phyloP scores from a whole-genome alignment of 768 basidiomycete genomes.

The Trametopsis cervina region DNA sequence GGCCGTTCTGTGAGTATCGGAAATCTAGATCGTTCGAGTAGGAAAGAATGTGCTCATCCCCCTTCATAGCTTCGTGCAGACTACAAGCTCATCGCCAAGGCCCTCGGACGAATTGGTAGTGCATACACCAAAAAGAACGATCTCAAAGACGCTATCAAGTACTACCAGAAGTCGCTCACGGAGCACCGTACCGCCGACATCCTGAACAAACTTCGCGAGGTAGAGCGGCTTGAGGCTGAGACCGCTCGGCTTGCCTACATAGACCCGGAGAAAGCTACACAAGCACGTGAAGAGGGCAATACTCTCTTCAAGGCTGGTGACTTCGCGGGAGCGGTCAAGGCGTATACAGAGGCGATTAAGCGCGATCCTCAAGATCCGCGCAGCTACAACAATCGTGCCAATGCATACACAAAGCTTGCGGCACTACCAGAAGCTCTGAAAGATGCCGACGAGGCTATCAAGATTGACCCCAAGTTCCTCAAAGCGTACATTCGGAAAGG shows the following conservation, averaged over 20 bases:
- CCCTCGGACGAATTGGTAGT: conserved; percentile 82
- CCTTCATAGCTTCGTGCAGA: conserved; percentile 68
- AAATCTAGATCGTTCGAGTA: background rate
- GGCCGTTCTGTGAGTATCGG: conserved; percentile 59
- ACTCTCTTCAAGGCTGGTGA: conserved; percentile 85
- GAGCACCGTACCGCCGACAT: conserved; percentile 96
- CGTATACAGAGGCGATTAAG: conserved; percentile 95
- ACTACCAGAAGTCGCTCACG: conserved; percentile 86
- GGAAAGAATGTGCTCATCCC: background rate
- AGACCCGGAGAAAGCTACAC: conserved; percentile 74
- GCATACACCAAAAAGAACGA: conserved; percentile 82
- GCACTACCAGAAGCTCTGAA: conserved; percentile 95
- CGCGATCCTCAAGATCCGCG: conserved; percentile 84
- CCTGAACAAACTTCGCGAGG: conserved; percentile 81
- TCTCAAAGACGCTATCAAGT: conserved; percentile 73
- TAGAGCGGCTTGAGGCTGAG: conserved; percentile 75
- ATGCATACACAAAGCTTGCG: conserved; percentile 91
- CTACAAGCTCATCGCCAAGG: conserved; percentile 94
- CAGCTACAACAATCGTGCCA: conserved; percentile 98
- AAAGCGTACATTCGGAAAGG: conserved; percentile 96
- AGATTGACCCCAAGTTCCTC: conserved; percentile 84
- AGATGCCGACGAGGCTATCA: conserved; percentile 91
- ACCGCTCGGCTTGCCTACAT: conserved; percentile 78
- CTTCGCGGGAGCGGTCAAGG: conserved; percentile 87
- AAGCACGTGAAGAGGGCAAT: conserved; percentile 91